phyloP scores from a whole-genome alignment of 2,329 filamentous ascomycete species.

The Thermomyces lanuginosus region DNA sequence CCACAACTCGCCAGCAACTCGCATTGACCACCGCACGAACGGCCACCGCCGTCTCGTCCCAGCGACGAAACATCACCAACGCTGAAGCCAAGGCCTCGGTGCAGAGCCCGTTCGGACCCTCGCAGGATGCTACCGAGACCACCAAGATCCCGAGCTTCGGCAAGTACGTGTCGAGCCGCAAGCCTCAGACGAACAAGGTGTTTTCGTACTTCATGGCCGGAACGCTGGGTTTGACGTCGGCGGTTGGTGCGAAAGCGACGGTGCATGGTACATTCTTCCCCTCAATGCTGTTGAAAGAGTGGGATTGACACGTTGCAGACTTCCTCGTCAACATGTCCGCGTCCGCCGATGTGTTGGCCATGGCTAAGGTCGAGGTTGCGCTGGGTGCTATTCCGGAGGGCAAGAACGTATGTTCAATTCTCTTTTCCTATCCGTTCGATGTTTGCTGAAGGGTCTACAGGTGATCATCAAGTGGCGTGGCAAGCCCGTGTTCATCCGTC shows the following conservation, averaged over 20 bases:
- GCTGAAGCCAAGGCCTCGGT: slow-evolving; percentile 26
- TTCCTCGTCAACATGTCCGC: slow-evolving; percentile 99
- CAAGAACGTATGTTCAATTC: slow-evolving; percentile 70
- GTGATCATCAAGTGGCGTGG: slow-evolving; percentile 99
- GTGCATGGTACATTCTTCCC: slow-evolving; percentile 58
- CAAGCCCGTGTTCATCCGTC: slow-evolving; percentile 99
- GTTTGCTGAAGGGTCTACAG: slow-evolving; percentile 27
- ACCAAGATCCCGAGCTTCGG: slow-evolving; percentile 74
- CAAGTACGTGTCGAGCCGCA: slow-evolving; percentile 62
- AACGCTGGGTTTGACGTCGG: slow-evolving; percentile 77
- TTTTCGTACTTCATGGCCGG: slow-evolving; percentile 99
- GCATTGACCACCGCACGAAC: slow-evolving; percentile 26
- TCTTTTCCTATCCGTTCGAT: not conserved
- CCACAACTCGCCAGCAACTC: slow-evolving; percentile 32
- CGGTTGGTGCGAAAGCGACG: slow-evolving; percentile 90
- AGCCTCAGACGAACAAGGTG: slow-evolving; percentile 60
- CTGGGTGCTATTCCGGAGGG: slow-evolving; percentile 85
- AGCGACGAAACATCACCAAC: slow-evolving; percentile 25
- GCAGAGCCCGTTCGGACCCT: slow-evolving; percentile 40
- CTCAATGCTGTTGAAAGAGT: slow-evolving; percentile 11
- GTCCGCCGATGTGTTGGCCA: slow-evolving; percentile 92
- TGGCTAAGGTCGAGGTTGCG: slow-evolving; percentile 98
- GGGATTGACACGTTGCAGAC: slow-evolving; percentile 41
- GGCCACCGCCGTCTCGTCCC: slow-evolving; percentile 25
- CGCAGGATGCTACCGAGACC: slow-evolving; percentile 25